Base-by-base conservation (phyloP, 208 protist genomes). In the Leishmania martiniquensis region DNA sequence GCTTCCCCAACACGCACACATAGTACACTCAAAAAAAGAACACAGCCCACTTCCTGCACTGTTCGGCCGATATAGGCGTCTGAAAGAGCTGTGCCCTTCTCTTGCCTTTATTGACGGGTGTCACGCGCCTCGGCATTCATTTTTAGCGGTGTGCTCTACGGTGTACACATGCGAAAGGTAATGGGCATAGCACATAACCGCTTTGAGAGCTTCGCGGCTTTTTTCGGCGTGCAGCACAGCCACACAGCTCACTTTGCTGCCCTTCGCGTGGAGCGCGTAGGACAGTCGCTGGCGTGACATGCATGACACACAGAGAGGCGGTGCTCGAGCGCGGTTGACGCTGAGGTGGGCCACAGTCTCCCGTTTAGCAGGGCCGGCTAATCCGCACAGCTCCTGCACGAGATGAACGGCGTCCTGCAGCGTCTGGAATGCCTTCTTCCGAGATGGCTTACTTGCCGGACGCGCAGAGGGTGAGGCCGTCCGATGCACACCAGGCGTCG, bases 231-330 rank as follows among this genome's bases (percentile, higher is more conserved):
- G 76, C 55, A 93, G 60, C 55, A 93, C 74, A 32, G 77, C 82
- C 10, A 95, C 87, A 45, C 84, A 84, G 47, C 78, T 68, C 10
- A 95, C 70, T 51, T 78, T 81, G 72, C 87, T 91, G 9, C 84
- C 74, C 63, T 95, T 92, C n/a, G 87, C 85, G 77, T 85, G 87
- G 45, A 95, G 68, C 29, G 91, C 91, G 76, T 93, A 95, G n/a
- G 91, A 82, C 15, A 95, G 72, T 47, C 87, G 75, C 47, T 89
- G 88, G 17, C 91, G 82, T 25, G 80, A 90, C 85, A 95, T 88
- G 57, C 88, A 91, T 22, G 82, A 87, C 47, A 95, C 59, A 39
- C 84, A 83, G 45, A 84, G 80, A 15, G 82, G 77, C 75, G 81
- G 37, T 39, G 65, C 54, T 51, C 75, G 49, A 4, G 76, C 57